phyloP scores from a whole-genome alignment of 2,329 filamentous ascomycete genomes.

The Scytalidium sp. region DNA sequence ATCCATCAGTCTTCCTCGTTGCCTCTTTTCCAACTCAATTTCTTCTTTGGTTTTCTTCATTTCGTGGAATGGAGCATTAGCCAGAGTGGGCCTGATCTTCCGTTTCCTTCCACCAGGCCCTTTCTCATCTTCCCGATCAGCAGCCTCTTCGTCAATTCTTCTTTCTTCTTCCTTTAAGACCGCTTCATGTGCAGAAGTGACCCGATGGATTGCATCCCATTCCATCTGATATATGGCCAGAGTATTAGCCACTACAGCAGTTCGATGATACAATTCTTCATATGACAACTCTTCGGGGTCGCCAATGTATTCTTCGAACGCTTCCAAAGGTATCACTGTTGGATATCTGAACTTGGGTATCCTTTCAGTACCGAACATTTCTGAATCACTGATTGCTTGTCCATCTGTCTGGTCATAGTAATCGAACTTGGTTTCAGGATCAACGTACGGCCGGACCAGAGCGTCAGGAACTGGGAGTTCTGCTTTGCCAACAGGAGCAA shows the following conservation, averaged over 20 bases:
- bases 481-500: not conserved
- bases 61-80: slow-evolving; percentile 16
- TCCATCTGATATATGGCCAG: slow-evolving; percentile 22
- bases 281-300: slow-evolving; percentile 19
- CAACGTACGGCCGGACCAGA: slow-evolving; percentile 13
- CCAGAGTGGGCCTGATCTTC: slow-evolving; percentile 9
- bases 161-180: slow-evolving; percentile 12
- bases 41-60: slow-evolving; percentile 21
- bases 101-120: slow-evolving; percentile 7
- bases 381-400: slow-evolving; percentile 2
- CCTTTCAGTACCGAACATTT: slow-evolving; percentile 3
- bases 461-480: not conserved
- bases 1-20: slow-evolving; percentile 18
- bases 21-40: slow-evolving; percentile 18
- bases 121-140: slow-evolving; percentile 7
- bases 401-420: slow-evolving; percentile 20
- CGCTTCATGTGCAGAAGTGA: slow-evolving; percentile 19
- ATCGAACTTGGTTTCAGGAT: slow-evolving; percentile 15
- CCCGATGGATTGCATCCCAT: slow-evolving; percentile 20
- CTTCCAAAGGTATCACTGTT: slow-evolving; percentile 17
- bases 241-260: slow-evolving; percentile 13
- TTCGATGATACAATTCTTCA: slow-evolving; percentile 21
- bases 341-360: slow-evolving; percentile 15
- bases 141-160: slow-evolving; percentile 6
- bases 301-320: slow-evolving; percentile 22